These are phyloP conservation scores for Chytriomyces confervae DNA, from an alignment of 192 early-diverging fungal genomes.

Conservation along the genomic window DNA sequence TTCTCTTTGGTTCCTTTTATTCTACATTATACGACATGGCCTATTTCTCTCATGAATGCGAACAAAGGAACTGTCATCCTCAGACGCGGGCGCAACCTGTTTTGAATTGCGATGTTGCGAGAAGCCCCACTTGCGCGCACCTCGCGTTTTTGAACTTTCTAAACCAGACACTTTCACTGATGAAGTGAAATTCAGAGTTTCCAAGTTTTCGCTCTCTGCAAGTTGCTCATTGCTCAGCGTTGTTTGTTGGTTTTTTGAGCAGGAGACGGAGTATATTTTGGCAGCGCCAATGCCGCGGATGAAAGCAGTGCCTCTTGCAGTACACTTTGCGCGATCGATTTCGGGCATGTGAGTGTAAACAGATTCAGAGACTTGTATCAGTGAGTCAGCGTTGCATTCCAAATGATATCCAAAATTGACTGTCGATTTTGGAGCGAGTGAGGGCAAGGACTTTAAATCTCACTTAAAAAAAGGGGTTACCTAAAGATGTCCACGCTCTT, in stretches of 20 bases:
- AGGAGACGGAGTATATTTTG: conserved; percentile 20
- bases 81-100: too few relatives aligned
- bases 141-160: too few relatives aligned
- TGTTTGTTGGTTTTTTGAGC: neutral
- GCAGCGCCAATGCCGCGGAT: conserved; percentile 19
- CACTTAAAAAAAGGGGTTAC: neutral
- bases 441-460: neutral
- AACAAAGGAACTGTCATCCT: too few relatives aligned
- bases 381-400: conserved; percentile 15
- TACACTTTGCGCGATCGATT: neutral
- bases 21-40: too few relatives aligned
- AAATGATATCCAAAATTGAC: conserved; percentile 36
- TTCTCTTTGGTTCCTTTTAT: too few relatives aligned
- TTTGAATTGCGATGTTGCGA: too few relatives aligned
- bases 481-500: conserved; percentile 22
- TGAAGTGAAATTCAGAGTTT: too few relatives aligned
- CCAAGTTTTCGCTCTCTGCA: too few relatives aligned
- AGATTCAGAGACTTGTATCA: conserved; percentile 28
- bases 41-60: too few relatives aligned
- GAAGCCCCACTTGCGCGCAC: too few relatives aligned
- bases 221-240: too few relatives aligned
- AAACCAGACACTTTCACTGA: too few relatives aligned
- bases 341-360: neutral
- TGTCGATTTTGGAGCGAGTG: neutral
- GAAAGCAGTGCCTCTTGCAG: conserved; percentile 10